Evolutionary conservation across 139 green algal genomes (phyloP), one percentile per base, ranked within the genome.

Genomic region (Volvox africanus): DNA sequence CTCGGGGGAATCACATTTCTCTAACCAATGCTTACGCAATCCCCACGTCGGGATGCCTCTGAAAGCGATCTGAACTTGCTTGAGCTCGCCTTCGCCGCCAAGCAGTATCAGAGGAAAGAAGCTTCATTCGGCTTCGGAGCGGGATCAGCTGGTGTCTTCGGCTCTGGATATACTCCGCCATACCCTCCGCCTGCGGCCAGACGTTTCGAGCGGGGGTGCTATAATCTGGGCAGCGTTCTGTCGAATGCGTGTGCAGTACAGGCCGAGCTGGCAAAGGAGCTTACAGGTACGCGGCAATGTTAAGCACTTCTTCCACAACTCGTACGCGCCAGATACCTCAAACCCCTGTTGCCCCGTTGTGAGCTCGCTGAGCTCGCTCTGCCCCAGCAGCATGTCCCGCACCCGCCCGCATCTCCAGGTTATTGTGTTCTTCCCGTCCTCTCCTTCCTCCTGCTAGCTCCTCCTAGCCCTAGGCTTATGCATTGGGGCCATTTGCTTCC

Each of bases 181-280:
- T 33, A 93, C 95, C 2, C 77, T 98, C 30, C 92, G 95, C 3
- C 82, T 95, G 81, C 94, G 95, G 0, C 95, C 95, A 2, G 96
- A 97, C 81, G n/a, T n/a, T 98, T 97, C 91, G 95, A 98, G 88
- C 88, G 96, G 2, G 95, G 95, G 65, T 94, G 83, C 80, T 98
- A 98, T 94, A 98, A 97, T 92, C 92, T 98, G 68, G 96, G 96
- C 17, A 98, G 95, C 0, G 95, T 98, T 28, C 95, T 95, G 76
- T 98, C 98, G 89, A 93, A 97, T 78, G 96, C 96, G 2, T 93
- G 91, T 82, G 88, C 93, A 0, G 86, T 96, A 76, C 95, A 98
- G 65, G 86, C 87, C 3, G 93, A 96, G 24, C 78, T 93, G 35
- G 78, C 86, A 0, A 22, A 20, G 20, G 68, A 93, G 77, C 69